Conservation (phyloP, 371 early-diverging fungal genomes). For the Rhizomucor pusillus region DNA sequence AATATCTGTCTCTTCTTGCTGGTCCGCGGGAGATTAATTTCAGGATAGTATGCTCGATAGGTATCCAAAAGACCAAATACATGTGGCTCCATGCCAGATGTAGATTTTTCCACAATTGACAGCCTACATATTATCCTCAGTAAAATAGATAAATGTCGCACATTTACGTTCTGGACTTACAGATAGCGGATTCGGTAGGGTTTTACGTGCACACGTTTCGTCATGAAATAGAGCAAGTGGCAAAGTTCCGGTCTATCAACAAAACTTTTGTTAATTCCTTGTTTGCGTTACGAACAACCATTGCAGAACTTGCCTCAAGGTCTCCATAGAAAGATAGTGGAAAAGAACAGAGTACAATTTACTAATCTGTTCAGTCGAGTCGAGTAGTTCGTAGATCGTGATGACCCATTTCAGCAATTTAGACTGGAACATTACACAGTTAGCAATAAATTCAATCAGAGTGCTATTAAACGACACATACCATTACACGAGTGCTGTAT, state of each 20-base stretch:
- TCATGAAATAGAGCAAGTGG: slow-evolving; percentile 55
- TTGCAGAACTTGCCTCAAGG: slow-evolving; percentile 26
- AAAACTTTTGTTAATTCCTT: not conserved
- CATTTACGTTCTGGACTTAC: slow-evolving; percentile 23
- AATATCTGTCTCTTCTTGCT: not conserved
- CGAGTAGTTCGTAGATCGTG: slow-evolving; percentile 46
- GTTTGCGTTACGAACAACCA: not conserved
- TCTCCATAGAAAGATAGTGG: slow-evolving; percentile 38
- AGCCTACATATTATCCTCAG: slow-evolving; percentile 19
- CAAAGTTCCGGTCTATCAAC: slow-evolving; percentile 40
- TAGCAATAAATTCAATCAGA: too few relatives aligned
- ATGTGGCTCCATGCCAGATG: slow-evolving; percentile 28
- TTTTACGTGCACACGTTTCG: slow-evolving; percentile 45
- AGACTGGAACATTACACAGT: slow-evolving; percentile 17
- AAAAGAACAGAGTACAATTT: slow-evolving; percentile 49
- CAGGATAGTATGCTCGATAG: slow-evolving; percentile 40
- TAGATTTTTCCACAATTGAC: slow-evolving; percentile 28
- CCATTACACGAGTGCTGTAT: slow-evolving; percentile 16
- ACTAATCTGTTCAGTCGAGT: slow-evolving; percentile 30
- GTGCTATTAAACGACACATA: slow-evolving; percentile 10
- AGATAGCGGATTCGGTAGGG: slow-evolving; percentile 45
- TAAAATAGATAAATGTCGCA: not conserved
- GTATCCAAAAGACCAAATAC: slow-evolving; percentile 40
- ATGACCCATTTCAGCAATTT: slow-evolving; percentile 47
- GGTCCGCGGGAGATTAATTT: slow-evolving; percentile 26